phyloP scores from a whole-genome alignment of 2,329 filamentous ascomycete genomes.

The Plenodomus tracheiphilus region DNA sequence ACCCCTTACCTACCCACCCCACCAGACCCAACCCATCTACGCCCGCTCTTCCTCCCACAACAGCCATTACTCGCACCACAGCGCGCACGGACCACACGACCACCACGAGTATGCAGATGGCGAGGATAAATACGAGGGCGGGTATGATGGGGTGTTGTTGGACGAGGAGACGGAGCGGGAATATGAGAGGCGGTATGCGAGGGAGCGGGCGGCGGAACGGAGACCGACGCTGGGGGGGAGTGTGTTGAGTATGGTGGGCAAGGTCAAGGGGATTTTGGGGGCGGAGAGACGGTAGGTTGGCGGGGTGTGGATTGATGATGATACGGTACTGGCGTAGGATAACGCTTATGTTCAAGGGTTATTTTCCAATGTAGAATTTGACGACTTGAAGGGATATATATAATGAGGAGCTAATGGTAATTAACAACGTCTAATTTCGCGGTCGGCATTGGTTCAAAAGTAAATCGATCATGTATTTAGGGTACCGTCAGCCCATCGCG shows the following conservation, averaged over 20 bases:
- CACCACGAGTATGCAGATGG: too few species aligned
- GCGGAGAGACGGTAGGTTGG: slow-evolving; percentile 9
- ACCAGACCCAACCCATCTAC: slow-evolving; percentile 5
- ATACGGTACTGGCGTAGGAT: background rate
- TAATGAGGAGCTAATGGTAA: too few species aligned
- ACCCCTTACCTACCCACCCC: slow-evolving; percentile 1
- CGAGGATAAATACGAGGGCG: too few species aligned
- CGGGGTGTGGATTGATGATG: background rate
- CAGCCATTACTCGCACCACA: background rate
- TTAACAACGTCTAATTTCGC: too few species aligned
- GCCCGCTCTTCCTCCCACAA: slow-evolving; percentile 3
- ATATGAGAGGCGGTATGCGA: slow-evolving; percentile 20
- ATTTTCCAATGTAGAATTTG: too few species aligned
- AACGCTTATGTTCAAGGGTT: too few species aligned
- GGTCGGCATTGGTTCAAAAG: too few species aligned
- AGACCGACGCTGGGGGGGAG: slow-evolving; percentile 35
- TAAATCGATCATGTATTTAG: too few species aligned
- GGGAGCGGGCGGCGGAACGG: slow-evolving; percentile 21
- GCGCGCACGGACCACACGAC: too few species aligned
- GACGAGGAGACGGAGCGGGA: slow-evolving; percentile 16
- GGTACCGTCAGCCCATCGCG: too few species aligned
- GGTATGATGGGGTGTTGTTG: slow-evolving; percentile 7
- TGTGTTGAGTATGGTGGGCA: slow-evolving; percentile 19
- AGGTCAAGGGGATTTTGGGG: slow-evolving; percentile 13
- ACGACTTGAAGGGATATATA: too few species aligned